Base-by-base conservation (phyloP, 192 early-diverging fungal genomes). In the Cetraspora pellucida region DNA sequence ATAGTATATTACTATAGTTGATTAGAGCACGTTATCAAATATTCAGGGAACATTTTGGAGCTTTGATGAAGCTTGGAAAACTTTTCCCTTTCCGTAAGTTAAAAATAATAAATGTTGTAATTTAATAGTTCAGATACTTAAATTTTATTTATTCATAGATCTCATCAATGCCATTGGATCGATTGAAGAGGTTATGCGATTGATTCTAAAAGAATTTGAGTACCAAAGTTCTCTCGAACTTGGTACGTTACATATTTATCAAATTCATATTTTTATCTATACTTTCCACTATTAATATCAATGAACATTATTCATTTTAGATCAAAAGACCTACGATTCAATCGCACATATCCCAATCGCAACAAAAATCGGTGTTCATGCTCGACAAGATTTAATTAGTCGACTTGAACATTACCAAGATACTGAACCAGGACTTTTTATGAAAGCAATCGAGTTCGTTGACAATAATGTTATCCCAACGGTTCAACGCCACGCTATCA, bases 31-130 rank as follows among this genome's bases (percentile, higher is more conserved):
- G 87, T 66, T 88, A 88, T 54, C 77, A 81, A 28, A 88, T 88
- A 44, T 88, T 88, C 78, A 88, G 85, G 65, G 86, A 85, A 47
- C 87, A 88, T 58, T 88, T 86, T 80, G 85, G 86, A 0, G 83
- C 86, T 11, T 70, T 88, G 1, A 55, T 88, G 11, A 87, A 84
- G 43, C 71, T 88, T 8, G 84, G 82, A 65, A 87, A 88, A 55
- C 85, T 88, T 17, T 88, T 88, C 44, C 87, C 87, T 13, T 88
- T 88, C 74, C 87, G 87, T 87, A 85, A 85, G 87, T 79, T 31
- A 66, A 6, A 25, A 43, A 58, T 46, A 10, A 7, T 46, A 19
- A 17, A 8, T 8, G 13, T 30, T 13, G 54, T 47, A 10, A 23
- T 8, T n/a, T n/a, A 30, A 27, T 3, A 16, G 31, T 23, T n/a